phyloP scores from a whole-genome alignment of 2,329 filamentous ascomycete species.

The Nemania sp. region DNA sequence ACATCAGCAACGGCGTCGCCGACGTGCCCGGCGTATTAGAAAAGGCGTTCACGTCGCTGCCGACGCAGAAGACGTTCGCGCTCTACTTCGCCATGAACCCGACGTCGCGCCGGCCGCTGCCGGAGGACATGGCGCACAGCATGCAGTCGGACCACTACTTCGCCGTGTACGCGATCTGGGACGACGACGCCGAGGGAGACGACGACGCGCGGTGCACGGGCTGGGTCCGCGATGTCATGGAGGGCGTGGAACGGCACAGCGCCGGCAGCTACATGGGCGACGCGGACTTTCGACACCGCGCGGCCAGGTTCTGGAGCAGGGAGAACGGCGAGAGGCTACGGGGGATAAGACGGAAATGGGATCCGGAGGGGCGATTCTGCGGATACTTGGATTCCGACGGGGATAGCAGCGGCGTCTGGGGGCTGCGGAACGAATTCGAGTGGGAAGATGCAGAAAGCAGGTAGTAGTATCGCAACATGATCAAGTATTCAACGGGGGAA shows the following conservation, averaged over 20 bases:
- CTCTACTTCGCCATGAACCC: constrained; percentile 59
- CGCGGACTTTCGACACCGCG: constrained; percentile 54
- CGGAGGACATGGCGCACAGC: constrained; percentile 58
- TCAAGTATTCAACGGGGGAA: not conserved
- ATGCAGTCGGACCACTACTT: constrained; percentile 63
- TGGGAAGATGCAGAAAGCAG: constrained; percentile 29
- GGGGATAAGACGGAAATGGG: constrained; percentile 49
- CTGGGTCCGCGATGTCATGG: constrained; percentile 52
- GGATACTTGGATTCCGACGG: constrained; percentile 53
- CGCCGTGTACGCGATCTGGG: constrained; percentile 57
- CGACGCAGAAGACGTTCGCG: constrained; percentile 49
- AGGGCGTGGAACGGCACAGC: constrained; percentile 45
- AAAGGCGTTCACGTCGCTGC: constrained; percentile 52
- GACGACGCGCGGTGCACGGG: constrained; percentile 50
- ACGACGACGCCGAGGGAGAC: constrained; percentile 44
- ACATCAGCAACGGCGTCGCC: constrained; percentile 50
- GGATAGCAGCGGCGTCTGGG: constrained; percentile 48
- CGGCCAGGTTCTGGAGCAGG: constrained; percentile 53
- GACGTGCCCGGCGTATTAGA: constrained; percentile 52
- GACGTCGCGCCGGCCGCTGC: constrained; percentile 46
- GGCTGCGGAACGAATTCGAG: constrained; percentile 49
- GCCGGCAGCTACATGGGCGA: constrained; percentile 60
- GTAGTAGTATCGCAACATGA: not conserved
- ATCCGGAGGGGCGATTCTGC: constrained; percentile 47
- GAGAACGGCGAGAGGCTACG: constrained; percentile 48